Evolutionary conservation across 805 yeast species (phyloP).

Genomic region (Yueomyces sinensis): DNA sequence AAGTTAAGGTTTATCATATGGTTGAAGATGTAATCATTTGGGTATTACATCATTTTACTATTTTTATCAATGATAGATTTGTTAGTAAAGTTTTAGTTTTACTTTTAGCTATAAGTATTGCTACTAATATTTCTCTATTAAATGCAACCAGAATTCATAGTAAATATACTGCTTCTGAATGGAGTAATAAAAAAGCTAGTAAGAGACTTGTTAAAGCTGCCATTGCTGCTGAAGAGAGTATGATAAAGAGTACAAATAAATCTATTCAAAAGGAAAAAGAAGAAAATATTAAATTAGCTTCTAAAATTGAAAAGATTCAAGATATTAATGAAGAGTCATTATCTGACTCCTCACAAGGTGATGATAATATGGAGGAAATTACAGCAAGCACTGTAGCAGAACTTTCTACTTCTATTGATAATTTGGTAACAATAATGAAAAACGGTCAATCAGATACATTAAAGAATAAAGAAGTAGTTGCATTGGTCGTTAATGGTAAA

Average conservation of each 20-base stretch:
- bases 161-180: constrained; percentile 24
- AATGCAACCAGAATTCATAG: constrained; percentile 70
- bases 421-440: constrained; percentile 31
- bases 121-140: constrained; percentile 72
- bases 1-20: constrained; percentile 40
- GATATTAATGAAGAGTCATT: constrained; percentile 6
- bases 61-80: constrained; percentile 65
- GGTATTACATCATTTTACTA: constrained; percentile 41
- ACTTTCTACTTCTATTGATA: neutral
- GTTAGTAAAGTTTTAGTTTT: constrained; percentile 66
- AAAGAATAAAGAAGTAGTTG: constrained; percentile 58
- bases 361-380: constrained; percentile 19
- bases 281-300: neutral
- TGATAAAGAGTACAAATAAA: neutral
- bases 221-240: neutral
- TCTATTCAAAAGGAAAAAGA: neutral
- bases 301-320: neutral
- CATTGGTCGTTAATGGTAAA: constrained; percentile 60
- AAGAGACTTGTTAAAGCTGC: neutral
- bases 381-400: constrained; percentile 14
- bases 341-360: constrained; percentile 12
- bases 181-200: constrained; percentile 10
- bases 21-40: constrained; percentile 45
- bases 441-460: constrained; percentile 59
- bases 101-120: constrained; percentile 60